Evolutionary conservation across 2,329 filamentous ascomycete genomes (phyloP).

Genomic region (Claviceps monticola): DNA sequence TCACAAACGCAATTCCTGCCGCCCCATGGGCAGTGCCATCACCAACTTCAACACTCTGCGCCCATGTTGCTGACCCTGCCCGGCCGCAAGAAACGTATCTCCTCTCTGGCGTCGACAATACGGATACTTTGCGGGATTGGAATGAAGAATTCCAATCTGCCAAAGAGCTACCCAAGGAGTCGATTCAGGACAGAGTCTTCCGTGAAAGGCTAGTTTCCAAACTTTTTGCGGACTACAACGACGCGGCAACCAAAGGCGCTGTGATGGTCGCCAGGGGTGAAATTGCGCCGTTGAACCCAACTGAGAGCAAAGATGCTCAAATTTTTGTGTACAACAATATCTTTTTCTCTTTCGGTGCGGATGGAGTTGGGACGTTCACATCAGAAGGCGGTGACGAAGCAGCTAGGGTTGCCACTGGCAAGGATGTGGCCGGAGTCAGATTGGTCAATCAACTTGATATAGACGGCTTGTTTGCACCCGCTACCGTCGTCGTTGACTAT

Average conservation of each 20-base stretch:
- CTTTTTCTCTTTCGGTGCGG: constrained; percentile 96
- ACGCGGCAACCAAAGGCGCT: constrained; percentile 83
- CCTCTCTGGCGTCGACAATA: constrained; percentile 80
- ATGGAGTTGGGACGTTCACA: constrained; percentile 93
- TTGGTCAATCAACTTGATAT: constrained; percentile 96
- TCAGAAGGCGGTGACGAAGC: constrained; percentile 95
- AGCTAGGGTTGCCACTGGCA: constrained; percentile 86
- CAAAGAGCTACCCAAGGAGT: constrained; percentile 83
- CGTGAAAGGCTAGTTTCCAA: constrained; percentile 87
- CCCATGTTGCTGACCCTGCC: constrained; percentile 71
- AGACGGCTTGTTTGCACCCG: constrained; percentile 83
- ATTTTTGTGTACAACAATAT: constrained; percentile 99
- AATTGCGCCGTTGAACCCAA: constrained; percentile 86
- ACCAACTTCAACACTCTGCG: constrained; percentile 45
- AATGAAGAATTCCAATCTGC: constrained; percentile 99
- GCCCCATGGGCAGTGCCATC: constrained; percentile 82
- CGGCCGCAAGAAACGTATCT: constrained; percentile 88
- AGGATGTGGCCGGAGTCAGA: constrained; percentile 88
- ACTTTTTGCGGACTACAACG: constrained; percentile 94
- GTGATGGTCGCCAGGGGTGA: constrained; percentile 87
- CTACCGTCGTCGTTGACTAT: constrained; percentile 93
- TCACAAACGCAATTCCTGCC: constrained; percentile 85
- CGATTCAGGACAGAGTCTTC: constrained; percentile 90
- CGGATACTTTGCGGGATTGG: constrained; percentile 91
- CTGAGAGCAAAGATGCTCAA: constrained; percentile 81